Evolutionary conservation across 345 rosid genomes (phyloP), one percentile per base, ranked within the genome.

Genomic region (Salix exigua): DNA sequence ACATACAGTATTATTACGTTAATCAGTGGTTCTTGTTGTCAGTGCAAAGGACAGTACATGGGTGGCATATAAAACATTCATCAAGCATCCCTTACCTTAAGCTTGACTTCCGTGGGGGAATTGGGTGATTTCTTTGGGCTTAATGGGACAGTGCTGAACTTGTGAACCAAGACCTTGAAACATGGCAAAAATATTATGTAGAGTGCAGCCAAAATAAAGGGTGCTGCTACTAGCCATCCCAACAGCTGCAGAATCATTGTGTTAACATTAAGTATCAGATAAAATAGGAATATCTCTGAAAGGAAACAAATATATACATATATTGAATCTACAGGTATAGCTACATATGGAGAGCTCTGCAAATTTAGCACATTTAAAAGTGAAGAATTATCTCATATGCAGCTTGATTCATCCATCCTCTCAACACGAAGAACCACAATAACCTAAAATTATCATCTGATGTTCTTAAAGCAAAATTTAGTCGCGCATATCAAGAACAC

Each of bases 151-250:
- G 85, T 13, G 71, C 78, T 83, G 82, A 91, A 89, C 86, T 84
- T 89, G 78, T 66, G 82, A 31, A 91, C 86, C 84, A 91, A 70
- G 46, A 88, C 14, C 86, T 87, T 88, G 87, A 88, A 88, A 75
- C 85, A 78, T 0, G 96, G 96, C 63, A 88, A 83, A 73, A 86
- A 80, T 69, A 89, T 11, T 12, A 83, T 18, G 78, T 84, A 86
- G 55, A 89, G 89, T 13, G 67, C 74, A 23, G 75, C 86, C 79
- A 89, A 30, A 65, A 88, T 80, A 71, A 88, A 74, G 35, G 94
- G 94, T 17, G 89, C 85, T 1, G 92, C 91, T 2, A 91, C 86
- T 44, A 87, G 81, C 96, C 94, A 91, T 78, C 96, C 96, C 78
- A 89, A 40, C 83, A 91, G 72, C 96, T 91, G 92, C 88, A 78